Evolutionary conservation across 768 basidiomycete species (phyloP), one percentile per base, ranked within the genome.

Genomic region (Collybia nuda): DNA sequence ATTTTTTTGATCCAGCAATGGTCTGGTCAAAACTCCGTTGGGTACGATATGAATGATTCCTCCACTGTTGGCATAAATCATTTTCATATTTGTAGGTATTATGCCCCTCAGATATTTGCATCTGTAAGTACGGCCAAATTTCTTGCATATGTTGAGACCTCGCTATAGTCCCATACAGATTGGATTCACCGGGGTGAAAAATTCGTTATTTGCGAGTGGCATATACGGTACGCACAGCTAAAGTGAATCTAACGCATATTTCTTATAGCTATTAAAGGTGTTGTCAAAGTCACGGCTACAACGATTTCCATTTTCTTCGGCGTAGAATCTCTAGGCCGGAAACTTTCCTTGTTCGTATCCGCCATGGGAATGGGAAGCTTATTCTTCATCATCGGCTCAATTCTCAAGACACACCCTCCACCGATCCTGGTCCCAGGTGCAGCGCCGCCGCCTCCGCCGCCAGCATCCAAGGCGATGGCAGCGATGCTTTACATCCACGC

Each of bases 1-100:
- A 88, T 91, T 51, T 91, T 92, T 72, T 65, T 88, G 47, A 69
- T 92, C 11, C 92, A 93, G 57, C 90, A 93, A 62, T 91, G 86
- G 86, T 79, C 80, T 36, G 92, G 92, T 1, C 91, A 93, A 62
- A 90, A 94, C 66, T 84, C 85, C 0, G 86, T 93, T 54, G 74
- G 72, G 76, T 79, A 50, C 41, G 72, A 56, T 14, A 54, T n/a
- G 4, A 1, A 39, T 23, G 6, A 5, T 28, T 28, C 28, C n/a
- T 32, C 32, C 32, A 6, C 12, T 32, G 32, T 11, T 5, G 14
- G 32, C 32, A 4, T 26, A 26, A 7, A 32, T 11, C 12, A 14
- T 5, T 32, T 32, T 32, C 6, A 6, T 11, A 11, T 11, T 11
- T 32, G 32, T 11, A 81, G 80, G 42, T 87, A 90, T 62, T 88